These are phyloP conservation scores for Haplosporangium sp. DNA, from an alignment of 371 early-diverging fungal genomes.

Conservation along the genomic window DNA sequence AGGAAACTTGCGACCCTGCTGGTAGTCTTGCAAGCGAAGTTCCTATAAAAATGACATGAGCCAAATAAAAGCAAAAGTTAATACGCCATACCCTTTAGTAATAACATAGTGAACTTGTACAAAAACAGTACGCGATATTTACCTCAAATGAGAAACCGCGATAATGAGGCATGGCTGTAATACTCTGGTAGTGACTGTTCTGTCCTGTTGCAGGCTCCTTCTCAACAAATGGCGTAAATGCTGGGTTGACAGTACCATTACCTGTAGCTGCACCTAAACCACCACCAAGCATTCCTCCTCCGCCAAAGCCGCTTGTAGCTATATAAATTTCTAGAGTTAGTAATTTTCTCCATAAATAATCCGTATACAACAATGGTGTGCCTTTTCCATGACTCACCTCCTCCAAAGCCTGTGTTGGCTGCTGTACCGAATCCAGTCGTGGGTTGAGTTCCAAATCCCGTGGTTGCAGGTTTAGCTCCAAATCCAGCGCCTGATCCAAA, in stretches of 20 bases:
- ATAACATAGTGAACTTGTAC: no score
- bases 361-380: background rate
- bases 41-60: slow-evolving; percentile 63
- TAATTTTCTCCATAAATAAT: no score
- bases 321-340: background rate
- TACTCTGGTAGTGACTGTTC: slow-evolving; percentile 78
- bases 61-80: no score
- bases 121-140: background rate
- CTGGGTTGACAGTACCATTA: slow-evolving; percentile 83
- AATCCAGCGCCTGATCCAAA: slow-evolving; percentile 62
- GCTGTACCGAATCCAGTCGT: slow-evolving; percentile 55
- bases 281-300: slow-evolving; percentile 60
- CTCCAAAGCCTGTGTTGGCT: slow-evolving; percentile 61
- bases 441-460: slow-evolving; percentile 55
- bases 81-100: no score
- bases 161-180: slow-evolving; percentile 94
- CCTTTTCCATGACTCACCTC: slow-evolving; percentile 12
- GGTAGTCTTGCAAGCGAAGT: slow-evolving; percentile 91
- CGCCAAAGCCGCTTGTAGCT: slow-evolving; percentile 64
- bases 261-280: slow-evolving; percentile 55
- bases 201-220: slow-evolving; percentile 70
- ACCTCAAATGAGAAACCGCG: slow-evolving; percentile 86
- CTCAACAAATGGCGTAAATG: slow-evolving; percentile 76
- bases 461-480: slow-evolving; percentile 57
- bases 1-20: slow-evolving; percentile 81